Base-by-base conservation (phyloP, 2,329 filamentous ascomycete genomes). In the Fusarium longipes region DNA sequence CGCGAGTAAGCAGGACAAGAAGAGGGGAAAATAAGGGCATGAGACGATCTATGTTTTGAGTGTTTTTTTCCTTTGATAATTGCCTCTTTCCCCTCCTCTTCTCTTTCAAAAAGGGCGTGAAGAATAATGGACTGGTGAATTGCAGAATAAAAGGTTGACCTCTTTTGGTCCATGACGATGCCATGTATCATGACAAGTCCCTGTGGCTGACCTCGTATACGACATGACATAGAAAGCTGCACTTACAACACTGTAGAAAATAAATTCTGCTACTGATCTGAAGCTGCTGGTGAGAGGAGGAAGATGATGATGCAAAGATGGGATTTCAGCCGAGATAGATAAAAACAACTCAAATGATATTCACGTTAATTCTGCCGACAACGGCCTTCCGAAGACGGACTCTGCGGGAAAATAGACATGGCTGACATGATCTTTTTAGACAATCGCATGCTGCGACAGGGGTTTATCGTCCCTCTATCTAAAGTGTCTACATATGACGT, bases 361-460 rank as follows among this genome's bases (percentile, higher is more conserved):
- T 63, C 49, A 63, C 35, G 22, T 51, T 48, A 36, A 61, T 62
- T 62, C 49, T 50, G 62, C 70, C 70, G 70, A 72, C 70, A 72
- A 72, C 70, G 70, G 65, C 62, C 65, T 67, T 60, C 52, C 66
- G 66, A 68, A 68, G 66, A 67, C 66, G 66, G 66, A 63, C 36
- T 27, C 35, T 55, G 64, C 51, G 51, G 61, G 49, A 65, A 65
- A 62, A 68, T 56, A 57, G 50, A 45, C 33, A 57, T 68, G 65
- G 65, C 65, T 68, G 65, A 61, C 59, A 65, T 65, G 54, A 60
- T 65, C 35, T 43, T 60, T 64, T 60, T 60, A 68, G 64, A 68
- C 62, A 63, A 65, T 57, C 47, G 52, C 53, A 53, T 61, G 47
- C 51, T 43, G 24, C 40, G 52, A 63, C 65, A 67, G 57, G 65